phyloP scores from a whole-genome alignment of 2,329 filamentous ascomycete species.

The Colletotrichum noveboracense region DNA sequence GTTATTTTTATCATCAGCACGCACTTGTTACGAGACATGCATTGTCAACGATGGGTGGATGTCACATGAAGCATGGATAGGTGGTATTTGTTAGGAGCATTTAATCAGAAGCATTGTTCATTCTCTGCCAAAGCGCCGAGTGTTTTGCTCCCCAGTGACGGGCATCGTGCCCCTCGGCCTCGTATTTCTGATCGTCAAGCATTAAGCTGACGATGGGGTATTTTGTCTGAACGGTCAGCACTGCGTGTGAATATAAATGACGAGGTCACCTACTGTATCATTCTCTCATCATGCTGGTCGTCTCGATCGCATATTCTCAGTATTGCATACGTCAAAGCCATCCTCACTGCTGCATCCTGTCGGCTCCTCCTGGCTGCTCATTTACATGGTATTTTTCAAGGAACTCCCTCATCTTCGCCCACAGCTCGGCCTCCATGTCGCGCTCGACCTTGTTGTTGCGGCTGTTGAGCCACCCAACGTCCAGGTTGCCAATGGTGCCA shows the following conservation, averaged over 20 bases:
- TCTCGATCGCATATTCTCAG: not conserved
- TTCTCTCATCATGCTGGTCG: not conserved
- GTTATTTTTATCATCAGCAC: not conserved
- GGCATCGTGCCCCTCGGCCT: not conserved
- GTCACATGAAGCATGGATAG: not conserved
- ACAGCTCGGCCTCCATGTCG: conserved; percentile 84
- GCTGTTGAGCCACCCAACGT: conserved; percentile 90
- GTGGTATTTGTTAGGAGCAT: not conserved
- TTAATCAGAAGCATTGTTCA: not conserved
- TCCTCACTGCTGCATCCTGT: conserved; percentile 6
- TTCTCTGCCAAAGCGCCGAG: not conserved
- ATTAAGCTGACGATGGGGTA: not conserved
- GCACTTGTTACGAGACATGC: not conserved
- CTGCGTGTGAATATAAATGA: not conserved
- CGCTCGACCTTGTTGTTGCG: conserved; percentile 80
- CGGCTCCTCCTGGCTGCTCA: conserved; percentile 3
- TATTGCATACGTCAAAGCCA: rapidly evolving
- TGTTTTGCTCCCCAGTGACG: not conserved
- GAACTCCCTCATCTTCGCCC: conserved; percentile 52
- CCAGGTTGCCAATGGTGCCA: conserved; percentile 66
- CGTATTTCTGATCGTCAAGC: not conserved
- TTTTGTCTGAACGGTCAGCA: not conserved
- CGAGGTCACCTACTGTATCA: not conserved
- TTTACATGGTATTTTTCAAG: conserved; percentile 32
- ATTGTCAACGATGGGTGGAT: not conserved